Conservation (phyloP, 495 filamentous ascomycete species). For the Niebla homalea region DNA sequence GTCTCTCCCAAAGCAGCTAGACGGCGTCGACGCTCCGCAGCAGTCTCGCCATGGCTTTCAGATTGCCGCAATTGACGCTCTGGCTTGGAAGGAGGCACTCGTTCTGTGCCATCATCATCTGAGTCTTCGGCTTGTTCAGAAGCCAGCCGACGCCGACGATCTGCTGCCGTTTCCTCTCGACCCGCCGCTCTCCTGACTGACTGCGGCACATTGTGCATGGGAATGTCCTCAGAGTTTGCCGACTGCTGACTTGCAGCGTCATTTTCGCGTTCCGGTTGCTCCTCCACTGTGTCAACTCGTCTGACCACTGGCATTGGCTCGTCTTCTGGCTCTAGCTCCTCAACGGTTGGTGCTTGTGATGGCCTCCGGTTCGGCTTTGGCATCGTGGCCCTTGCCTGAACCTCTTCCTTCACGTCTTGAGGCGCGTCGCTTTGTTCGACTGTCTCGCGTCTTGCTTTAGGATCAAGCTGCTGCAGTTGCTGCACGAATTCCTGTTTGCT, state of each 20-base stretch:
- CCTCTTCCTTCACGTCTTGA: slow-evolving; percentile 42
- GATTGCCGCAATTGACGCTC: not conserved
- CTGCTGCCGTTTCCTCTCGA: slow-evolving; percentile 28
- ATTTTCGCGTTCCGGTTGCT: slow-evolving; percentile 10
- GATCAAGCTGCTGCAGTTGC: slow-evolving; percentile 68
- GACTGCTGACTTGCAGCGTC: not conserved
- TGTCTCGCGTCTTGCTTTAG: slow-evolving; percentile 55
- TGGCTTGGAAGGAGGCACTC: slow-evolving; percentile 30
- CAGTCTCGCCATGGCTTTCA: slow-evolving; percentile 54
- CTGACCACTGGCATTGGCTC: slow-evolving; percentile 14
- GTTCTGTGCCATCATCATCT: slow-evolving; percentile 46
- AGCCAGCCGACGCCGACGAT: slow-evolving; percentile 31
- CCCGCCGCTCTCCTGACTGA: slow-evolving; percentile 30
- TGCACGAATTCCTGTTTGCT: slow-evolving; percentile 85
- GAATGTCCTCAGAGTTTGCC: slow-evolving; percentile 18
- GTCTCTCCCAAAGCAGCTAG: slow-evolving; percentile 68
- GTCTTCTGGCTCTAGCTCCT: slow-evolving; percentile 2
- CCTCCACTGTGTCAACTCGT: slow-evolving; percentile 14
- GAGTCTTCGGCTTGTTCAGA: slow-evolving; percentile 32
- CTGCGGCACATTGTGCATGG: slow-evolving; percentile 33
- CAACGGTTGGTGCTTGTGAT: not conserved
- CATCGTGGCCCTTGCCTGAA: slow-evolving; percentile 28
- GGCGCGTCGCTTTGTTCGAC: slow-evolving; percentile 56
- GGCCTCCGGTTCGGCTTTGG: not conserved
- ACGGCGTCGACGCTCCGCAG: slow-evolving; percentile 68